Percentiles rank a stretch among this genome's conserved stretches.
Conservation (phyloP, 2,329 filamentous ascomycete genomes). For the Colletotrichum liaoningense region DNA sequence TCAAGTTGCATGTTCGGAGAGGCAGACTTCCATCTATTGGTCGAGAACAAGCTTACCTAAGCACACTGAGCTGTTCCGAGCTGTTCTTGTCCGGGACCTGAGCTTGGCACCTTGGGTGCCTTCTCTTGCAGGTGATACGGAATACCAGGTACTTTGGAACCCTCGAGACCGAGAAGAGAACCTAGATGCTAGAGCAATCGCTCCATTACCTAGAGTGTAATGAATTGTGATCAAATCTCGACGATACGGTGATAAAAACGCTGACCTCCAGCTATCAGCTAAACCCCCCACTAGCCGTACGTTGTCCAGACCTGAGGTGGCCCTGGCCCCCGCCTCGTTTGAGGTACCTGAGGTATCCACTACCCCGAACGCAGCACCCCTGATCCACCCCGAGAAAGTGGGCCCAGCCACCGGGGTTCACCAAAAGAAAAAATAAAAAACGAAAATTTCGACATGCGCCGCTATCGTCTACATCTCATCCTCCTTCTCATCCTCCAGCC, state of each 20-base stretch:
- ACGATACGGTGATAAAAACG: too few relatives aligned
- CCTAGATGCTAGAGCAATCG: too few relatives aligned
- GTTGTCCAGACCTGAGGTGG: too few relatives aligned
- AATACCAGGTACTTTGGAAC: neutral
- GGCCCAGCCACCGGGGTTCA: constrained; percentile 22
- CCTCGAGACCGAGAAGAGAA: too few relatives aligned
- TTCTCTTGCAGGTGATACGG: neutral
- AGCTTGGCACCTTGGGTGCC: neutral
- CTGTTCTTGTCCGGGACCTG: neutral
- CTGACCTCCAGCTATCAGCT: neutral
- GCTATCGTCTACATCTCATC: constrained; percentile 10
- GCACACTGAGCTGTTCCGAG: too few relatives aligned
- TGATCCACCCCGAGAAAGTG: constrained; percentile 36
- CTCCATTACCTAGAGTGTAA: too few relatives aligned
- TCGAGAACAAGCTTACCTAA: too few relatives aligned
- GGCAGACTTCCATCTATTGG: too few relatives aligned
- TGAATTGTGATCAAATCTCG: too few relatives aligned
- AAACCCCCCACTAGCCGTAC: neutral
- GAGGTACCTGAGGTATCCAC: constrained; percentile 19
- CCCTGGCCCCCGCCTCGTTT: neutral
- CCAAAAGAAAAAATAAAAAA: constrained; percentile 25
- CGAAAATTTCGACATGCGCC: constrained; percentile 24
- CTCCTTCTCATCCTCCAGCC: constrained; percentile 1
- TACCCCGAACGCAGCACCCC: constrained; percentile 29
- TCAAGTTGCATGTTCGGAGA: too few relatives aligned